Evolutionary conservation across 1,139 yeast genomes (phyloP).

Genomic region (Suhomyces yuchorum): DNA sequence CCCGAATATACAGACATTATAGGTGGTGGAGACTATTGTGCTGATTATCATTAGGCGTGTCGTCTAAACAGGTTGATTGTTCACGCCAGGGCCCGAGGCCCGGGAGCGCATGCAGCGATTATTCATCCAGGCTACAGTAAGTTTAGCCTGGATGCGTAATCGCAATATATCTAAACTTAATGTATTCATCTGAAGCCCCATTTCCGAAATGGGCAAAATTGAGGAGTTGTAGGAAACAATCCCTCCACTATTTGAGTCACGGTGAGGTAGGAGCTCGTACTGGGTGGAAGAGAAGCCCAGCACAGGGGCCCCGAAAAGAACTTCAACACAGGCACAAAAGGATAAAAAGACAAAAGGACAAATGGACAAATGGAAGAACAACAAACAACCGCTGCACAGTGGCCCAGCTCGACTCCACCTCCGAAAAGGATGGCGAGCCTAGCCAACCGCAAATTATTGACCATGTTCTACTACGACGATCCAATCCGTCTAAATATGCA

Average conservation of each 20-base stretch:
- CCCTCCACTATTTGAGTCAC: neutral
- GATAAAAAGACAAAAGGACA: neutral
- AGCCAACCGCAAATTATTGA: neutral
- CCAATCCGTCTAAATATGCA: neutral
- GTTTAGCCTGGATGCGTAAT: neutral
- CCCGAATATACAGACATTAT: neutral
- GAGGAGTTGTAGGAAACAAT: neutral
- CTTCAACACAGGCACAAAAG: neutral
- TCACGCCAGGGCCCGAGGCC: neutral
- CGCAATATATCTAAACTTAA: neutral
- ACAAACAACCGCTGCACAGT: neutral
- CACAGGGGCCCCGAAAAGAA: neutral
- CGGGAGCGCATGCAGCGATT: neutral
- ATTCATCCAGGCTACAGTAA: neutral
- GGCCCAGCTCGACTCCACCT: no score
- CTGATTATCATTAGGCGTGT: neutral
- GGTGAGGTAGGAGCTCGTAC: neutral
- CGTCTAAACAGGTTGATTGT: neutral
- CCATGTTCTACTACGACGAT: neutral
- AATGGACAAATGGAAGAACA: no score
- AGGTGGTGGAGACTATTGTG: neutral
- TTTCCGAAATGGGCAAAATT: neutral
- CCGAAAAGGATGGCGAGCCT: no score
- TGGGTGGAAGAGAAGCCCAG: neutral
- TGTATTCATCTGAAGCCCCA: neutral